These are phyloP conservation scores for Pseudoscleropodium purum DNA, from an alignment of 225 moss, liverwort and hornwort species.

Conservation along the genomic window DNA sequence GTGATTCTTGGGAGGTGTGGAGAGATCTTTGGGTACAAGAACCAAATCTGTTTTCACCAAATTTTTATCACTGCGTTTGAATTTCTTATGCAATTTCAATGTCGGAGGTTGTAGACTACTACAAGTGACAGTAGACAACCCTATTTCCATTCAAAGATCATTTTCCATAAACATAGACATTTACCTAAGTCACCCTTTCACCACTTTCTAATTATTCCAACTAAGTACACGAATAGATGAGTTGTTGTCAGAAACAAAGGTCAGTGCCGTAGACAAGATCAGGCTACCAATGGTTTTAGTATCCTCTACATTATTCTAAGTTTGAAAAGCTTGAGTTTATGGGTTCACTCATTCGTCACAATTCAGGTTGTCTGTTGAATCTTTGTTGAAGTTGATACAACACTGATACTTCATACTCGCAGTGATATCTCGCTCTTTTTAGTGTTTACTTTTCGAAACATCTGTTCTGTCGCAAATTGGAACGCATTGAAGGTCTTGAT, in stretches of 20 bases:
- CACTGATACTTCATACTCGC: background rate
- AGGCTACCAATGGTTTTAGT: background rate
- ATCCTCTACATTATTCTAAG: background rate
- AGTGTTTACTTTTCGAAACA: background rate
- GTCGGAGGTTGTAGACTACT: background rate
- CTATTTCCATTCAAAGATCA: background rate
- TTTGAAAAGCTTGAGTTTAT: background rate
- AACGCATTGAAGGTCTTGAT: background rate
- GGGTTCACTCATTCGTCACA: background rate
- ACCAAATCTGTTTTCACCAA: background rate
- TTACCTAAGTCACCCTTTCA: background rate
- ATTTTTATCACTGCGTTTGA: background rate
- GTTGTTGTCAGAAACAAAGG: background rate
- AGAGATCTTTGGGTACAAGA: background rate
- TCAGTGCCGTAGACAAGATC: background rate
- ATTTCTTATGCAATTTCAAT: background rate
- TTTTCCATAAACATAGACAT: background rate
- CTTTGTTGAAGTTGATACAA: background rate
- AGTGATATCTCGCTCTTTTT: background rate
- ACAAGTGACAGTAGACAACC: background rate
- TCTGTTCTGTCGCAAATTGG: background rate
- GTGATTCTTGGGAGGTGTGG: background rate
- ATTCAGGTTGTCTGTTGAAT: background rate
- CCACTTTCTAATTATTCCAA: background rate
- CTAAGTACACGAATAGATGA: background rate